phyloP scores from a whole-genome alignment of 352 stramenopile genomes.

The Peronospora destructor region DNA sequence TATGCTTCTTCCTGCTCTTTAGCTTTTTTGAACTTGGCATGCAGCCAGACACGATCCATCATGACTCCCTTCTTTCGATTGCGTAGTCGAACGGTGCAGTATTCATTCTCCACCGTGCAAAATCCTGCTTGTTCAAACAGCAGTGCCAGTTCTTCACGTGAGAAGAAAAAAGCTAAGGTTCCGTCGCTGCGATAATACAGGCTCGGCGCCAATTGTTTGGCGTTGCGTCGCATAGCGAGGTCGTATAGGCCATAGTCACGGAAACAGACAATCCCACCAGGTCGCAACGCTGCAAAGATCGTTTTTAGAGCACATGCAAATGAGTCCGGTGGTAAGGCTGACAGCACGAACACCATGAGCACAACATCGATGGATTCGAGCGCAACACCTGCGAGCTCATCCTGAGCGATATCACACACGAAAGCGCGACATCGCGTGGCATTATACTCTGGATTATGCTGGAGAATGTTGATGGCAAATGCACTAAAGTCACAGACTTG shows the following conservation, averaged over 20 bases:
- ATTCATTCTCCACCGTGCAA: constrained; percentile 53
- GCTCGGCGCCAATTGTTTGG: constrained; percentile 46
- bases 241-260: constrained; percentile 86
- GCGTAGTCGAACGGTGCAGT: constrained; percentile 63
- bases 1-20: neutral
- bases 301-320: constrained; percentile 50
- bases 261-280: constrained; percentile 74
- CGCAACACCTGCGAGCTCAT: constrained; percentile 37
- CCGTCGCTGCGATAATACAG: constrained; percentile 75
- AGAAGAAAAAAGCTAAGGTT: constrained; percentile 79
- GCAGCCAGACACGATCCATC: constrained; percentile 80
- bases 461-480: constrained; percentile 64
- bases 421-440: constrained; percentile 50
- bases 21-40: constrained; percentile 62
- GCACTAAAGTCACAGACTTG: constrained; percentile 81
- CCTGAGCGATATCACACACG: constrained; percentile 62
- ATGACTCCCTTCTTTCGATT: constrained; percentile 64
- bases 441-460: constrained; percentile 46
- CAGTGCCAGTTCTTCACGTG: constrained; percentile 37
- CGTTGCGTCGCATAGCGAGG: constrained; percentile 77
- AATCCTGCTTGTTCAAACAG: constrained; percentile 50
- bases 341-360: constrained; percentile 83
- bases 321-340: constrained; percentile 52
- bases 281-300: constrained; percentile 43
- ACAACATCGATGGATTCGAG: constrained; percentile 60